Conservation (phyloP, 176 grass and related monocot genomes). For the Eremochloa ophiuroides region DNA sequence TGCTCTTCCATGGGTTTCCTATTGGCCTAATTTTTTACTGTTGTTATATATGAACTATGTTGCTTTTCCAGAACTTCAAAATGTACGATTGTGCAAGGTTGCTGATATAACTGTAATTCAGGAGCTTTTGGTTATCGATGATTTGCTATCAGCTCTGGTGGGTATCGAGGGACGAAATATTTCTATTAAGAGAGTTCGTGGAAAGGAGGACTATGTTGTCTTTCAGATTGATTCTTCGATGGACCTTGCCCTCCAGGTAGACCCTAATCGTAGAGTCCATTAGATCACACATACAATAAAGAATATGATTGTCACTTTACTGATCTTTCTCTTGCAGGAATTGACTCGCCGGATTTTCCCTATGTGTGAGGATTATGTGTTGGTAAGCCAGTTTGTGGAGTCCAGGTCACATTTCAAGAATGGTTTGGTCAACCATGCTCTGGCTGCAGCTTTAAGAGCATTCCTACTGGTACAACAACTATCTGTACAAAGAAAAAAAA, state of each 20-base stretch:
- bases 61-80: constrained; percentile 1
- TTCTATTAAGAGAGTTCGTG: constrained; percentile 81
- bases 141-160: constrained; percentile 87
- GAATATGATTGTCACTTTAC: neutral
- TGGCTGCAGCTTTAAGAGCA: constrained; percentile 79
- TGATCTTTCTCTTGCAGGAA: constrained; percentile 57
- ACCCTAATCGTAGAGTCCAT: neutral
- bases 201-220: constrained; percentile 62
- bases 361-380: constrained; percentile 84
- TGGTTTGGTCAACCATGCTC: constrained; percentile 93
- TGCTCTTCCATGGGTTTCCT: neutral
- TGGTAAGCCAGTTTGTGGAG: constrained; percentile 90
- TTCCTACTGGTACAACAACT: constrained; percentile 69
- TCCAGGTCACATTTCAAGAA: constrained; percentile 73
- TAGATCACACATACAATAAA: neutral
- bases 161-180: constrained; percentile 87
- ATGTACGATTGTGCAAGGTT: neutral
- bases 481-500: neutral
- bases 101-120: constrained; percentile 32
- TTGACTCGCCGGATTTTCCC: constrained; percentile 79
- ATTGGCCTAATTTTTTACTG: neutral
- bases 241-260: constrained; percentile 90
- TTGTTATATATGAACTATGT: constrained; percentile 8
- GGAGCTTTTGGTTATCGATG: constrained; percentile 96
- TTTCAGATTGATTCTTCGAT: constrained; percentile 82